A percentile compares a stretch with the other conserved stretches of the same genome.
Conservation (phyloP, 192 early-diverging fungal species). For the Thamnidium elegans region DNA sequence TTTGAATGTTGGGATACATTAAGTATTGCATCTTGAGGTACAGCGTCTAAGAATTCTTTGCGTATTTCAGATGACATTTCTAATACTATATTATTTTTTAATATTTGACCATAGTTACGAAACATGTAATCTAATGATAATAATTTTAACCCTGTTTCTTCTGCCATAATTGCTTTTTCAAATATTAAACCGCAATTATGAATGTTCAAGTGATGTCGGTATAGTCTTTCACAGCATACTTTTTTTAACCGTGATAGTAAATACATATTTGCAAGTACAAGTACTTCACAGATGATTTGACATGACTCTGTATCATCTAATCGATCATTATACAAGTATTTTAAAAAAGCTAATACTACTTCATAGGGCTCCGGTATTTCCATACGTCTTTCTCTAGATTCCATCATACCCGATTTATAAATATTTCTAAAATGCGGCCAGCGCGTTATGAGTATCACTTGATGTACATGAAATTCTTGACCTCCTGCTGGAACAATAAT, state of each 20-base stretch:
- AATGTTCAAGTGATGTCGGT: constrained; percentile 43
- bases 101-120: constrained; percentile 47
- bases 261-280: constrained; percentile 61
- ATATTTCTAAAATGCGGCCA: constrained; percentile 61
- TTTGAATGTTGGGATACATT: constrained; percentile 25
- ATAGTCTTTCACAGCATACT: constrained; percentile 47
- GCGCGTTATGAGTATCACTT: constrained; percentile 54
- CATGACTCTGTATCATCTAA: constrained; percentile 39
- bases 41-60: constrained; percentile 45
- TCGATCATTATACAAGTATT: constrained; percentile 56
- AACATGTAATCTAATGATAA: constrained; percentile 51
- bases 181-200: constrained; percentile 52
- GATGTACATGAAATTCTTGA: constrained; percentile 54
- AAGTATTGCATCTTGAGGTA: constrained; percentile 47
- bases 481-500: constrained; percentile 40
- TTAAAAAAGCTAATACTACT: constrained; percentile 51
- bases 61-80: constrained; percentile 38
- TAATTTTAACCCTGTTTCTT: constrained; percentile 51
- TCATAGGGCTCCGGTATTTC: constrained; percentile 51
- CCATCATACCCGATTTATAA: constrained; percentile 58
- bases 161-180: constrained; percentile 46
- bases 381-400: constrained; percentile 46
- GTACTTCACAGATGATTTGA: constrained; percentile 46
- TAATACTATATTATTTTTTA: constrained; percentile 44
- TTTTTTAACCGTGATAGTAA: constrained; percentile 56